Conservation (phyloP, 1,284 basidiomycete genomes). For the Caloboletus firmus region DNA sequence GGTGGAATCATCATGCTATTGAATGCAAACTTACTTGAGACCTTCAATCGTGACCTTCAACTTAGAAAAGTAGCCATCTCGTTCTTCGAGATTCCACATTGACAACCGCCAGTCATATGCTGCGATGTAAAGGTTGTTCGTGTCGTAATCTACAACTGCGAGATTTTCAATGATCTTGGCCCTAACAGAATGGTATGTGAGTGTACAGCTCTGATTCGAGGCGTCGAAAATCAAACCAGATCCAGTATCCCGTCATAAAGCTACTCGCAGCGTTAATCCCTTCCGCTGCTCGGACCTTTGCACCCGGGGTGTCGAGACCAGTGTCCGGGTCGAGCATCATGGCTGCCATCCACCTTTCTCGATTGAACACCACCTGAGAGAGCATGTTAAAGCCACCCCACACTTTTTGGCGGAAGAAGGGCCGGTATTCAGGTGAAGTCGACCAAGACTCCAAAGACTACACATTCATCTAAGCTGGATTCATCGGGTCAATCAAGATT, state of each 20-base stretch:
- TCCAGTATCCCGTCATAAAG: conserved; percentile 95
- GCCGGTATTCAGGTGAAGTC: conserved; percentile 71
- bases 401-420: conserved; percentile 81
- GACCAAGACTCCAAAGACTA: conserved; percentile 86
- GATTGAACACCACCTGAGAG: conserved; percentile 83
- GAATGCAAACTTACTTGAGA: conserved; percentile 56
- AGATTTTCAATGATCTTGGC: conserved; percentile 93
- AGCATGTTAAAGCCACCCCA: conserved; percentile 91
- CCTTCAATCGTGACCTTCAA: conserved; percentile 86
- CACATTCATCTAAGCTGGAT: background rate
- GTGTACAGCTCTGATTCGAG: background rate
- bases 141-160: conserved; percentile 88
- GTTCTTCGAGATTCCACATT: conserved; percentile 88
- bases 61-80: conserved; percentile 91
- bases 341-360: conserved; percentile 85
- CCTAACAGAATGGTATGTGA: conserved; percentile 42
- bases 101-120: conserved; percentile 92
- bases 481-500: background rate
- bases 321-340: conserved; percentile 91
- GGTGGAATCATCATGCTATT: background rate
- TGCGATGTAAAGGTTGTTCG: conserved; percentile 84
- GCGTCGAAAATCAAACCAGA: conserved; percentile 58
- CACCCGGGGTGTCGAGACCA: conserved; percentile 88
- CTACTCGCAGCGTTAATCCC: conserved; percentile 88
- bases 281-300: conserved; percentile 90